Percentiles rank a stretch among this genome's conserved stretches.
phyloP scores from a whole-genome alignment of 345 rosid species.

The Arabis hirsuta region DNA sequence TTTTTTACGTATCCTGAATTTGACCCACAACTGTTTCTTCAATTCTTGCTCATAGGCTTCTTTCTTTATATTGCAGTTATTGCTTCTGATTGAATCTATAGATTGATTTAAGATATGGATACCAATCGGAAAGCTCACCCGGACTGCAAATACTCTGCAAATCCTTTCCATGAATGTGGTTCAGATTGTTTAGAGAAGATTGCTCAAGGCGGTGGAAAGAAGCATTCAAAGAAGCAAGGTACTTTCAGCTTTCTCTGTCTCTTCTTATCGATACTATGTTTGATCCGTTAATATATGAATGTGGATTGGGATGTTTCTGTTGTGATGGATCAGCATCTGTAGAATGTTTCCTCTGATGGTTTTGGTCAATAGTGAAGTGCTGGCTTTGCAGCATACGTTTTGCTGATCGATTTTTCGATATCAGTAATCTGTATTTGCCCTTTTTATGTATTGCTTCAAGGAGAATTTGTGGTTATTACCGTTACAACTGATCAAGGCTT shows the following conservation, averaged over 20 bases:
- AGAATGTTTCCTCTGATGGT: conserved; percentile 15
- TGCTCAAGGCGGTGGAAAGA: conserved; percentile 41
- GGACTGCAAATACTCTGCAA: conserved; percentile 32
- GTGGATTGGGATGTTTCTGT: neutral
- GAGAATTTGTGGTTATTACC: neutral
- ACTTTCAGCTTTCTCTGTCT: conserved; percentile 15
- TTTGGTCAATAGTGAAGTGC: neutral
- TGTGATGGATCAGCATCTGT: neutral
- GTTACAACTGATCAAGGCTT: conserved; percentile 1
- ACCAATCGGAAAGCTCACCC: conserved; percentile 39
- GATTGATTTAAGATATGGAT: conserved; percentile 36
- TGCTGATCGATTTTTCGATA: neutral
- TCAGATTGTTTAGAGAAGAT: conserved; percentile 46
- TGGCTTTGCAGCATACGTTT: neutral
- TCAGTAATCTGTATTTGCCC: conserved; percentile 1
- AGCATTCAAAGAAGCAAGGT: conserved; percentile 46
- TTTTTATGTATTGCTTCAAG: conserved; percentile 3
- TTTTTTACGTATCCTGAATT: conserved; percentile 13
- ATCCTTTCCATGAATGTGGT: conserved; percentile 47
- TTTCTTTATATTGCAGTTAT: neutral
- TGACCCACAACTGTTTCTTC: conserved; percentile 1
- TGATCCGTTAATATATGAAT: conserved; percentile 8
- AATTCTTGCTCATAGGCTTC: neutral
- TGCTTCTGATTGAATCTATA: conserved; percentile 15
- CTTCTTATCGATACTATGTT: neutral